These are phyloP conservation scores for Coemansia sp. DNA, from an alignment of 192 early-diverging fungal species.

Conservation along the genomic window DNA sequence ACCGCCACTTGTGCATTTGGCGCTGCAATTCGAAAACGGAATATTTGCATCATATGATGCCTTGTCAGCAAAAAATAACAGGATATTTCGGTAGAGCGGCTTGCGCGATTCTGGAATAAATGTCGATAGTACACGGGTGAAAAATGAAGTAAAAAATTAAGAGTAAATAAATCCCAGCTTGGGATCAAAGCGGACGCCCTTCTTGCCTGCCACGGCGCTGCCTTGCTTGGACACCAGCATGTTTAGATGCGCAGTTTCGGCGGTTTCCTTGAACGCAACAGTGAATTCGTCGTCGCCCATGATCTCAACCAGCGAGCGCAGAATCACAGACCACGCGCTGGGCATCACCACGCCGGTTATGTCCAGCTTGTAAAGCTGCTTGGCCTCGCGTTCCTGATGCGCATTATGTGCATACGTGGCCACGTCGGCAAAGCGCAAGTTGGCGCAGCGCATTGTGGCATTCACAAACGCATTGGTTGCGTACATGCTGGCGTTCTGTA, in stretches of 20 bases:
- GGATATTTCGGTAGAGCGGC: neutral
- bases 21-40: neutral
- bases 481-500: conserved; percentile 20
- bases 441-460: conserved; percentile 25
- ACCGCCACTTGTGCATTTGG: neutral
- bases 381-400: neutral
- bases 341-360: conserved; percentile 35
- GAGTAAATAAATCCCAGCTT: conserved; percentile 1
- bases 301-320: conserved; percentile 21
- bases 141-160: neutral
- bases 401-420: conserved; percentile 16
- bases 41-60: neutral
- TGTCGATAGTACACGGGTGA: too few relatives aligned
- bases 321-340: conserved; percentile 20
- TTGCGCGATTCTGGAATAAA: too few relatives aligned
- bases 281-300: conserved; percentile 2
- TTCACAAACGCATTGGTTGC: conserved; percentile 29
- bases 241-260: conserved; percentile 35
- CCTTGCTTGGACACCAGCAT: conserved; percentile 45
- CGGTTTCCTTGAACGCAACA: conserved; percentile 24
- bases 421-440: conserved; percentile 23
- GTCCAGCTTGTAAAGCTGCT: conserved; percentile 26
- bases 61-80: too few relatives aligned
- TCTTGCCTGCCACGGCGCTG: conserved; percentile 32
- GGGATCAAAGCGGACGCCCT: conserved; percentile 10